Base-by-base conservation (phyloP, 1,284 basidiomycete genomes). In the Fomitopsis betulina region DNA sequence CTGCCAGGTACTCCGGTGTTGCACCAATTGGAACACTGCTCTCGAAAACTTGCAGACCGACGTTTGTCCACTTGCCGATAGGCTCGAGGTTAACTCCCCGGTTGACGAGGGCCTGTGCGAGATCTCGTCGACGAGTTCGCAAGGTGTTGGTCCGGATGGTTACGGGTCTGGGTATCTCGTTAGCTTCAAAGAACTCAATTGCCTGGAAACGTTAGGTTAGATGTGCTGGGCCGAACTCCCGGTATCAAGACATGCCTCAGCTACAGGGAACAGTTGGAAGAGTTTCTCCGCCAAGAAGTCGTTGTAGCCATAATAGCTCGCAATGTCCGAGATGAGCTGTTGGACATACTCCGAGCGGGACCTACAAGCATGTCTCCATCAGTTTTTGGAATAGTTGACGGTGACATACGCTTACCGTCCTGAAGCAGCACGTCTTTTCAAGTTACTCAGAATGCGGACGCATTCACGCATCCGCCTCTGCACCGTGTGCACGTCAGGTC, bases 131-230 rank as follows among this genome's bases (percentile, higher is more conserved):
- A 60, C 96, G 85, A 1, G 96, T 96, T 62, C 94, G 91, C 15
- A 99, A 82, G 5, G 96, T 99, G 75, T 99, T 99, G 53, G 96
- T 96, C 56, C 97, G 91, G 69, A 99, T 98, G 6, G 97, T 99
- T 23, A 99, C 95, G 8, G 97, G 97, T 60, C 97, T 86, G 15
- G 96, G 87, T 3, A 95, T 86, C 73, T 99, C 97, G 73, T 99
- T 99, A 15, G 96, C 91, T 74, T 99, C 97, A 71, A 99, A 99
- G 75, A 99, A 99, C 67, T 97, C 95, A 61, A 99, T 90, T 0
- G 95, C 94, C 93, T 96, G 64, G 3, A 25, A 45, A 52, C 0
- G n/a, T 51, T n/a, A 6, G 8, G 53, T 62, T 45, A 61, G 60
- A 56, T 64, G 17, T 8, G 19, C 35, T 53, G 60, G 5, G 27